Evolutionary conservation across 2,329 filamentous ascomycete species (phyloP).

Genomic region (Penicillium sp.): DNA sequence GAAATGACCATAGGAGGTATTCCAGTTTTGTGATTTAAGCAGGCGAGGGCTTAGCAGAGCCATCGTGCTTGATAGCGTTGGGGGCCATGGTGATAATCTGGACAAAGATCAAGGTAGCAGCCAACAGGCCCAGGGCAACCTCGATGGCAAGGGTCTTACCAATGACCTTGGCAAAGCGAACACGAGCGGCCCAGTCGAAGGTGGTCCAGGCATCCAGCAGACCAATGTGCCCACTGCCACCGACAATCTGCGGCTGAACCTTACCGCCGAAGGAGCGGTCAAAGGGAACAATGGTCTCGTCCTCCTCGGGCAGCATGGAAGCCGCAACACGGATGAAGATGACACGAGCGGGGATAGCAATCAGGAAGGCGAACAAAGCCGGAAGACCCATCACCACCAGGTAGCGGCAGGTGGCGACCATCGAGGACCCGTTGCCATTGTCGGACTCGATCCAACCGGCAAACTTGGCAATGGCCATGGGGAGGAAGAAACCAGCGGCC

Average conservation of each 20-base stretch:
- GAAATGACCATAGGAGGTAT: neutral
- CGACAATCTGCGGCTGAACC: conserved; percentile 73
- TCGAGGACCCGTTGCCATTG: conserved; percentile 39
- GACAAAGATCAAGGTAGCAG: conserved; percentile 55
- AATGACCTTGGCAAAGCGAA: conserved; percentile 74
- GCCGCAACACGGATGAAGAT: conserved; percentile 83
- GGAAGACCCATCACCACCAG: conserved; percentile 47
- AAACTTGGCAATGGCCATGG: conserved; percentile 55
- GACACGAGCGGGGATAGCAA: conserved; percentile 75
- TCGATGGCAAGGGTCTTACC: conserved; percentile 68
- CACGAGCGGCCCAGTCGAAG: conserved; percentile 72
- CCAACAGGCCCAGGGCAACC: conserved; percentile 52
- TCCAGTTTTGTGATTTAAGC: neutral
- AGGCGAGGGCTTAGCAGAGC: neutral
- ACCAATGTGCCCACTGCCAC: conserved; percentile 70
- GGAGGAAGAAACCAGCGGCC: conserved; percentile 47
- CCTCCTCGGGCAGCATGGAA: conserved; percentile 77
- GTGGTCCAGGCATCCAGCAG: conserved; percentile 78
- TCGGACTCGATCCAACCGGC: conserved; percentile 42
- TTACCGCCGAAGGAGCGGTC: conserved; percentile 83
- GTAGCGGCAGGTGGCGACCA: conserved; percentile 42
- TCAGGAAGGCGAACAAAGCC: conserved; percentile 57
- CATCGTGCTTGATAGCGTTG: neutral
- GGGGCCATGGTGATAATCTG: conserved; percentile 53
- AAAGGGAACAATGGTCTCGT: conserved; percentile 85